A percentile compares a stretch with the other conserved stretches of the same genome.
Conservation (phyloP, 1,284 basidiomycete species). For the Irpex lacteus region DNA sequence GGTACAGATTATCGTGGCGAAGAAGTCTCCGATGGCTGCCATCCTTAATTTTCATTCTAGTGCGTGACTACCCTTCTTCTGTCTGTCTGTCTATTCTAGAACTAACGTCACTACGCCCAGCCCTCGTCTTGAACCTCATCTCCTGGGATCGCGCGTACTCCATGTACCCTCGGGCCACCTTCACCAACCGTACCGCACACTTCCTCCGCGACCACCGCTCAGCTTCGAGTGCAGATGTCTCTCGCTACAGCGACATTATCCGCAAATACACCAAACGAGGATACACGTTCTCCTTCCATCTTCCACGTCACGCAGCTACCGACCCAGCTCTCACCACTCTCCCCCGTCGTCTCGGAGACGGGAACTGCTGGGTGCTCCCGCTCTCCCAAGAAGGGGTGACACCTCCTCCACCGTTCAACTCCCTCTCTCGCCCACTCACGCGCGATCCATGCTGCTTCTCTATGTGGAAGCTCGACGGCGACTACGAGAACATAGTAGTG, state of each 20-base stretch:
- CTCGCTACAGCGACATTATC: background rate
- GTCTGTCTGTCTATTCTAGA: background rate
- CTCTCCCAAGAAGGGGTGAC: background rate
- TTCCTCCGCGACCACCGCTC: slow-evolving; percentile 39
- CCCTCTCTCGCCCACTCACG: background rate
- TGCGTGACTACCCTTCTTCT: background rate
- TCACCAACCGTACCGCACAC: slow-evolving; percentile 34
- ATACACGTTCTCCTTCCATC: background rate
- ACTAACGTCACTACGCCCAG: slow-evolving; percentile 15
- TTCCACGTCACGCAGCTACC: background rate
- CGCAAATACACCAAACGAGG: background rate
- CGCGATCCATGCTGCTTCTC: background rate
- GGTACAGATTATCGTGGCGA: slow-evolving; percentile 15
- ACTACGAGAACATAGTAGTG: too few relatives aligned
- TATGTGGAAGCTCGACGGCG: background rate
- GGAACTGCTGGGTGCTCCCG: background rate
- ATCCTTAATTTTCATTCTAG: slow-evolving; percentile 18
- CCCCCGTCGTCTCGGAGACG: background rate
- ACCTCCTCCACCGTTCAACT: background rate
- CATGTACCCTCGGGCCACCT: slow-evolving; percentile 29
- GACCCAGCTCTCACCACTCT: background rate
- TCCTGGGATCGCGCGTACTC: slow-evolving; percentile 23
- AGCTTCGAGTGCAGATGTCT: too few relatives aligned
- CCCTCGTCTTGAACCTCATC: slow-evolving; percentile 28
- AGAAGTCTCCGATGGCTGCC: slow-evolving; percentile 9